A percentile compares a stretch with the other conserved stretches of the same genome.
Conservation (phyloP, 768 basidiomycete species). For the Cytidiella melzeri region DNA sequence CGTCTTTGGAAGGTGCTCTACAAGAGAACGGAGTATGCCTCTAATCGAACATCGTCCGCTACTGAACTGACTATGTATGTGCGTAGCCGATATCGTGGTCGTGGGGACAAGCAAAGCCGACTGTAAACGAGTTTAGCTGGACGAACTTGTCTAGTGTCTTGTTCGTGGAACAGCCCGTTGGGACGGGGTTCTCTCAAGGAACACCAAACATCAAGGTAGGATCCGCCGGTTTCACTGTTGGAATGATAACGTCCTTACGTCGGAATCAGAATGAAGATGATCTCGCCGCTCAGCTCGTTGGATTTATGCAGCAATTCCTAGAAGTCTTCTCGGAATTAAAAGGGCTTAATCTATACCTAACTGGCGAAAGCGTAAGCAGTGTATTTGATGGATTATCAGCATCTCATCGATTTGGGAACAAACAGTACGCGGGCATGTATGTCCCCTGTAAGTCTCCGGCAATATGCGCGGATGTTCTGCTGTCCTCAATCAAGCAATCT, state of each 20-base stretch:
- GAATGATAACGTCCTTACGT: too few relatives aligned
- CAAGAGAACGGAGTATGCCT: slow-evolving; percentile 67
- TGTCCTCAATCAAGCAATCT: not conserved
- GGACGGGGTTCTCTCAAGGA: slow-evolving; percentile 74
- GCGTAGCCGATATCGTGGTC: slow-evolving; percentile 63
- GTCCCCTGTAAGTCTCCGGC: slow-evolving; percentile 39
- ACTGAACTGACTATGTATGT: not conserved
- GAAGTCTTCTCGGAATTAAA: slow-evolving; percentile 70
- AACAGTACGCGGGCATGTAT: slow-evolving; percentile 71
- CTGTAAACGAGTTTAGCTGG: slow-evolving; percentile 65
- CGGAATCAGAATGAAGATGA: slow-evolving; percentile 41
- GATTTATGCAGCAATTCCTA: slow-evolving; percentile 72
- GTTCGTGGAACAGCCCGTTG: slow-evolving; percentile 76
- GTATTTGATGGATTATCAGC: not conserved
- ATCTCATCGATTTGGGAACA: not conserved
- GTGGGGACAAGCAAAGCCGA: slow-evolving; percentile 56
- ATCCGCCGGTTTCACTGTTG: too few relatives aligned
- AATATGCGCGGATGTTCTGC: not conserved
- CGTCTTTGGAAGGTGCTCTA: slow-evolving; percentile 62
- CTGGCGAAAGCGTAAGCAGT: slow-evolving; percentile 66
- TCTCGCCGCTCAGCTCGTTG: slow-evolving; percentile 47
- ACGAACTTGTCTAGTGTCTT: slow-evolving; percentile 72
- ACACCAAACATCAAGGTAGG: slow-evolving; percentile 45
- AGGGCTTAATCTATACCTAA: slow-evolving; percentile 61
- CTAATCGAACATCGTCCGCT: slow-evolving; percentile 1